Conservation (phyloP, 2,329 filamentous ascomycete genomes). For the Colletotrichum tabaci region DNA sequence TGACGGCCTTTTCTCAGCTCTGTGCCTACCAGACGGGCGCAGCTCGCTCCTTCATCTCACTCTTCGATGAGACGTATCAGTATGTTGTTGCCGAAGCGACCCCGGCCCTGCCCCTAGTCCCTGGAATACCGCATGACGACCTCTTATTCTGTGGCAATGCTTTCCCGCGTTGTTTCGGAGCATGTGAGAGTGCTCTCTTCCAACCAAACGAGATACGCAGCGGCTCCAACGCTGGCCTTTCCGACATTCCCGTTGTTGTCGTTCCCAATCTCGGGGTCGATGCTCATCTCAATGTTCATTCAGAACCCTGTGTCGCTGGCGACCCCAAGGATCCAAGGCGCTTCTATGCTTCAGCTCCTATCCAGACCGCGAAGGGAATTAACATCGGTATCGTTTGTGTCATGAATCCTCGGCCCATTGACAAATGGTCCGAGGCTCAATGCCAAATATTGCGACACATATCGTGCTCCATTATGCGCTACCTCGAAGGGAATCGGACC, state of each 20-base stretch:
- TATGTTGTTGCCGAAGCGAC: constrained; percentile 26
- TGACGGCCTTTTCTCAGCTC: constrained; percentile 66
- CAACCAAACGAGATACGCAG: constrained; percentile 5
- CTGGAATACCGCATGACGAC: not conserved
- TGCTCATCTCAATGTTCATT: constrained; percentile 45
- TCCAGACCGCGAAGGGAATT: constrained; percentile 55
- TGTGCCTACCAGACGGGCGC: constrained; percentile 57
- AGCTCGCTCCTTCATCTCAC: constrained; percentile 52
- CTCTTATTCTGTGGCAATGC: constrained; percentile 51
- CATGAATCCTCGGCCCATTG: not conserved
- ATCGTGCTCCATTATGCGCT: constrained; percentile 53
- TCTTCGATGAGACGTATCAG: constrained; percentile 20
- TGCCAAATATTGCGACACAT: constrained; percentile 47
- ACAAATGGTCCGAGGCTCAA: constrained; percentile 47
- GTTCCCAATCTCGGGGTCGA: constrained; percentile 53
- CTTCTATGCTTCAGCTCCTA: constrained; percentile 59
- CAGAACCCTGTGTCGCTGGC: not conserved
- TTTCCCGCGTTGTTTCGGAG: constrained; percentile 49
- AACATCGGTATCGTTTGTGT: constrained; percentile 59
- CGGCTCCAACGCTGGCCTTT: not conserved
- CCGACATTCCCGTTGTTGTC: constrained; percentile 51
- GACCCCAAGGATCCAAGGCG: constrained; percentile 13
- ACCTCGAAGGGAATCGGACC: constrained; percentile 47
- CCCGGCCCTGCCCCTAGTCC: not conserved
- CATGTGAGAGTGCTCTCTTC: constrained; percentile 49